Conservation (phyloP, 2,329 filamentous ascomycete genomes). For the Trichophyton mentagrophytes region DNA sequence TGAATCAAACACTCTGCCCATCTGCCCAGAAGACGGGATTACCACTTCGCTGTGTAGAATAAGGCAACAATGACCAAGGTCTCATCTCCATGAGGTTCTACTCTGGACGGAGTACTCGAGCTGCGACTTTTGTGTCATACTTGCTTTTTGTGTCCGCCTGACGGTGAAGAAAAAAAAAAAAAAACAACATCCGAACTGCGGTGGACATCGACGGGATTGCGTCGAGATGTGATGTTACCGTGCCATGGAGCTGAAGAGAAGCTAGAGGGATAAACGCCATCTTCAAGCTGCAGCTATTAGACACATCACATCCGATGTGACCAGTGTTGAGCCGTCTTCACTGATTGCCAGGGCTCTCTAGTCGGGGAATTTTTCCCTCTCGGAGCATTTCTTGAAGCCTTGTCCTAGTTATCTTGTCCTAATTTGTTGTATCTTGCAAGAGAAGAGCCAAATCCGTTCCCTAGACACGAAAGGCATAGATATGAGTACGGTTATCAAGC, state of each 20-base stretch:
- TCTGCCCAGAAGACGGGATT: background rate
- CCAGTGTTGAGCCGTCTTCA: background rate
- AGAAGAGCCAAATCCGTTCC: background rate
- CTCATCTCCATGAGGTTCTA: background rate
- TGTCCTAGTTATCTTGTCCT: background rate
- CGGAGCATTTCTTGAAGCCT: background rate
- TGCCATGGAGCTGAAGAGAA: background rate
- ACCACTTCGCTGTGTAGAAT: background rate
- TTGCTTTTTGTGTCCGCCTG: slow-evolving; percentile 3
- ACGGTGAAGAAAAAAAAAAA: background rate
- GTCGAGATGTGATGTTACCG: background rate
- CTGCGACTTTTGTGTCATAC: background rate
- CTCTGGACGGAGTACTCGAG: background rate
- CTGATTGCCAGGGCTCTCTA: background rate
- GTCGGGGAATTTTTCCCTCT: background rate
- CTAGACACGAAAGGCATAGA: background rate
- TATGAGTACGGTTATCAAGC: background rate
- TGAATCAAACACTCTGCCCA: background rate
- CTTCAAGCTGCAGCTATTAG: background rate
- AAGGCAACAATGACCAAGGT: background rate
- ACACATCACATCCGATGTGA: background rate
- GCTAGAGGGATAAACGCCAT: background rate
- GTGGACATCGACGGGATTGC: background rate
- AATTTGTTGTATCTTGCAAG: background rate
- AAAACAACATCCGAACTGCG: background rate